Evolutionary conservation across 2,329 filamentous ascomycete genomes (phyloP).

Genomic region (Fusarium pilosicola): DNA sequence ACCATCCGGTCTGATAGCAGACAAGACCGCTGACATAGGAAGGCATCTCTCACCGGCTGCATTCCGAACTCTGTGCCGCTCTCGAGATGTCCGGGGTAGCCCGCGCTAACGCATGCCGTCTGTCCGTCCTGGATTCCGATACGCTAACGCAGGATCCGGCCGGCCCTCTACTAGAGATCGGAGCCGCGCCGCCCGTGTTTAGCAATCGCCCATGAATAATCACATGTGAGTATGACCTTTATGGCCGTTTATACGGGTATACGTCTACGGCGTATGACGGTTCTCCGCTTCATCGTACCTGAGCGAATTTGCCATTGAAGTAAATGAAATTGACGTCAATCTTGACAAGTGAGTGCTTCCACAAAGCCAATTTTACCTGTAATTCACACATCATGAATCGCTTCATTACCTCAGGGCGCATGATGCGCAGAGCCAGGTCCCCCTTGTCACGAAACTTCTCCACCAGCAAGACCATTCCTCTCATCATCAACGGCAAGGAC

Average conservation of each 20-base stretch:
- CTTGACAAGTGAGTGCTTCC: neutral
- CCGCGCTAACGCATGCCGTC: neutral
- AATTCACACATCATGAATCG: neutral
- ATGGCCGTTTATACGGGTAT: neutral
- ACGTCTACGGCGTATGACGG: neutral
- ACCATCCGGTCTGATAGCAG: neutral
- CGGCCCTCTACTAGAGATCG: neutral
- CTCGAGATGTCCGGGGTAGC: neutral
- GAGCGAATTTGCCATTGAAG: neutral
- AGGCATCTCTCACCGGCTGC: neutral
- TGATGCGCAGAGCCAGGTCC: neutral
- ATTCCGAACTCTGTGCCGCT: neutral
- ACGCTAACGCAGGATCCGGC: neutral
- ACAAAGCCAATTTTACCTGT: neutral
- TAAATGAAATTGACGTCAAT: neutral
- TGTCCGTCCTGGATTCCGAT: neutral
- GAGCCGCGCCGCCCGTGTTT: neutral
- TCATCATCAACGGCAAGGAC: constrained; percentile 21
- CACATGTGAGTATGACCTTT: neutral
- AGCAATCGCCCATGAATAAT: neutral
- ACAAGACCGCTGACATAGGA: neutral
- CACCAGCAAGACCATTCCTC: neutral
- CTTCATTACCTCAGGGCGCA: neutral
- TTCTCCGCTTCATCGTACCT: neutral
- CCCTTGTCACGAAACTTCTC: neutral